Conservation (phyloP, 371 early-diverging fungal genomes). For the Nematocida sp. region DNA sequence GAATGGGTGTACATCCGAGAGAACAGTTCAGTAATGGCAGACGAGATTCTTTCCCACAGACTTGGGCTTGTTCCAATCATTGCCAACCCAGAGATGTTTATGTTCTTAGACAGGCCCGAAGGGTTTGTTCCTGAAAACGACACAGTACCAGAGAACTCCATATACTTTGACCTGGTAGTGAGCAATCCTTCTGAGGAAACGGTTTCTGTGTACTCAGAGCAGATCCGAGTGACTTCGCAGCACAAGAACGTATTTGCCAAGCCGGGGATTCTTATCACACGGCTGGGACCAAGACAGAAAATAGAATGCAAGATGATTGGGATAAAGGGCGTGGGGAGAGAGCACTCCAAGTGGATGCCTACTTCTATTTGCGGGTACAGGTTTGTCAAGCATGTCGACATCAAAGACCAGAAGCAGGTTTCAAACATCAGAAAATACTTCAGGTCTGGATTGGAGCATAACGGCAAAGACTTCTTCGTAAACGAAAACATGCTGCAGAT, state of each 20-base stretch:
- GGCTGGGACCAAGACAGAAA: slow-evolving; percentile 85
- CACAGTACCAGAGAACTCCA: background rate
- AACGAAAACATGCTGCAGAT: slow-evolving; percentile 26
- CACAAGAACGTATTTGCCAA: slow-evolving; percentile 67
- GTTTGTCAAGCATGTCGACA: background rate
- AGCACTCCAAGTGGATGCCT: slow-evolving; percentile 48
- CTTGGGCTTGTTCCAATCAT: slow-evolving; percentile 87
- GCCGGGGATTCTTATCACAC: slow-evolving; percentile 81
- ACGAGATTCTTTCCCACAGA: slow-evolving; percentile 92
- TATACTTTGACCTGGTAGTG: slow-evolving; percentile 6
- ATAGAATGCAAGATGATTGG: slow-evolving; percentile 79
- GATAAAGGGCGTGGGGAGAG: slow-evolving; percentile 73
- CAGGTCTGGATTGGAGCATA: background rate
- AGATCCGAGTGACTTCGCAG: slow-evolving; percentile 5
- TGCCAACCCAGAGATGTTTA: slow-evolving; percentile 69
- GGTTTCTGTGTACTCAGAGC: slow-evolving; percentile 7
- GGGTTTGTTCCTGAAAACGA: background rate
- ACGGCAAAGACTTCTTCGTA: background rate
- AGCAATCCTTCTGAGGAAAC: background rate
- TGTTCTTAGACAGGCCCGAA: background rate
- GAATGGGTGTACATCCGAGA: slow-evolving; percentile 84
- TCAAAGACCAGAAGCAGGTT: slow-evolving; percentile 1
- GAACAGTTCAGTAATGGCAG: slow-evolving; percentile 85
- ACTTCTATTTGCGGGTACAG: slow-evolving; percentile 38
- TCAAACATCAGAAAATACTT: slow-evolving; percentile 30